Percentiles rank a stretch among this genome's conserved stretches.
phyloP scores from a whole-genome alignment of 2,329 filamentous ascomycete genomes.

The Dryadomyces quercivorus region DNA sequence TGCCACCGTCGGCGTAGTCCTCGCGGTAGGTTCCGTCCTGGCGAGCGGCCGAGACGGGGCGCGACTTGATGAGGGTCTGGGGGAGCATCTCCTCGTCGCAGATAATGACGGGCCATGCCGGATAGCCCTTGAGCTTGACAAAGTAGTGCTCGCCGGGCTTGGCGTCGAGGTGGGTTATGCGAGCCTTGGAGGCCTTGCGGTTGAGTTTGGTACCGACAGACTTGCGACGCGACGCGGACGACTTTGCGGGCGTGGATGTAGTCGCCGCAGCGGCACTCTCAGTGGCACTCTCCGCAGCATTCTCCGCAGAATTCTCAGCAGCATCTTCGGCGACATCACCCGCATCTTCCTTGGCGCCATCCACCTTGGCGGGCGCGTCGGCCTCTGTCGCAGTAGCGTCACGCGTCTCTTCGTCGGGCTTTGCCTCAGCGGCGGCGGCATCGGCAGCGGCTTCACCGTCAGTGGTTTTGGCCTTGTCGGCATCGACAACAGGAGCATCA shows the following conservation, averaged over 20 bases:
- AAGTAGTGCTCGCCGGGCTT: slow-evolving; percentile 87
- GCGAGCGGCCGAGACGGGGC: slow-evolving; percentile 74
- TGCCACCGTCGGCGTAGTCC: slow-evolving; percentile 77
- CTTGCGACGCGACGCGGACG: slow-evolving; percentile 55
- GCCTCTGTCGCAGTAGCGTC: slow-evolving; percentile 14
- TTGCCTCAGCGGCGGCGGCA: background rate
- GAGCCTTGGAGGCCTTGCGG: slow-evolving; percentile 70
- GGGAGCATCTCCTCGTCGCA: slow-evolving; percentile 94
- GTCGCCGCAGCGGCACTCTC: slow-evolving; percentile 12
- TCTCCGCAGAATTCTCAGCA: background rate
- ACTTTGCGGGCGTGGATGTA: slow-evolving; percentile 12
- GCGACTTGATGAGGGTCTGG: slow-evolving; percentile 57
- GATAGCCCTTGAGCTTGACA: slow-evolving; percentile 87
- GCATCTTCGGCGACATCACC: slow-evolving; percentile 32
- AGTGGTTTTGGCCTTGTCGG: background rate
- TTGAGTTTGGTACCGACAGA: slow-evolving; percentile 69
- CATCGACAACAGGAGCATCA: background rate
- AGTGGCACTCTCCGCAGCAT: background rate
- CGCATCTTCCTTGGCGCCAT: slow-evolving; percentile 50
- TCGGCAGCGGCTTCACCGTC: background rate
- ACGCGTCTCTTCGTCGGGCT: background rate
- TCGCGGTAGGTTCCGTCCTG: slow-evolving; percentile 78
- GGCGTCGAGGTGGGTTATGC: slow-evolving; percentile 62
- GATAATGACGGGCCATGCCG: slow-evolving; percentile 87
- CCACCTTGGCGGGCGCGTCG: slow-evolving; percentile 12